Conservation (phyloP, 345 rosid species). For the Gynandropsis gynandra region DNA sequence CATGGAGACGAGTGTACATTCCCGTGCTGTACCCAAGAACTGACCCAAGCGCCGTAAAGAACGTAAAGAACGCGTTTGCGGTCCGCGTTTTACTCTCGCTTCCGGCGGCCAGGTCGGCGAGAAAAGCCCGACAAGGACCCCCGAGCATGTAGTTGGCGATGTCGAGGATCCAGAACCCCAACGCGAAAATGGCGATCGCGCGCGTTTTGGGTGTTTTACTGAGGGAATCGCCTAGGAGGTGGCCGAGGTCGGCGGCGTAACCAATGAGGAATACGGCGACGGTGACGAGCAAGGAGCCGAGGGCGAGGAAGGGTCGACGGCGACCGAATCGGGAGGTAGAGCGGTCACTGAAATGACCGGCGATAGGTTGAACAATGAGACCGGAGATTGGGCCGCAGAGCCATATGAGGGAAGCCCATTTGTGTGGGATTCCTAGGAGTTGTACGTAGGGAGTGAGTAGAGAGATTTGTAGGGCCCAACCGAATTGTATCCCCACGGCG, state of each 20-base stretch:
- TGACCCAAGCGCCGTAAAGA: constrained; percentile 91
- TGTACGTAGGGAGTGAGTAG: constrained; percentile 84
- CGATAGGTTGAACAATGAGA: constrained; percentile 77
- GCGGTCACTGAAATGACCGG: constrained; percentile 75
- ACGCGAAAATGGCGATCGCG: constrained; percentile 54
- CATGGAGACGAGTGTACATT: constrained; percentile 44
- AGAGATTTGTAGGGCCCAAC: constrained; percentile 92
- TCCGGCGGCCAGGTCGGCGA: constrained; percentile 65
- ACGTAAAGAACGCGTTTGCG: constrained; percentile 62
- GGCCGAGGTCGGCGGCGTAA: constrained; percentile 73
- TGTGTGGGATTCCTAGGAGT: constrained; percentile 74
- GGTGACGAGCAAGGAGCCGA: constrained; percentile 46
- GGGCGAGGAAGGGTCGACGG: constrained; percentile 77
- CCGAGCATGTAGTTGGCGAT: constrained; percentile 83
- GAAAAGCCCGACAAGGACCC: constrained; percentile 78
- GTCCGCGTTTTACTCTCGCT: constrained; percentile 44
- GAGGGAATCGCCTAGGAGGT: constrained; percentile 41
- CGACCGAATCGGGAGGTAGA: constrained; percentile 73
- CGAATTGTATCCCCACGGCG: constrained; percentile 87
- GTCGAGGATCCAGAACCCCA: constrained; percentile 87
- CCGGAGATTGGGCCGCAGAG: constrained; percentile 93
- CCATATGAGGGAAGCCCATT: constrained; percentile 86
- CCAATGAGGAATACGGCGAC: constrained; percentile 69
- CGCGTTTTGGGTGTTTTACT: no score
- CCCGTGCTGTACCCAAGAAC: constrained; percentile 82